Evolutionary conservation across 1,284 basidiomycete genomes (phyloP), one percentile per base, ranked within the genome.

Genomic region (Peniophora sp.): DNA sequence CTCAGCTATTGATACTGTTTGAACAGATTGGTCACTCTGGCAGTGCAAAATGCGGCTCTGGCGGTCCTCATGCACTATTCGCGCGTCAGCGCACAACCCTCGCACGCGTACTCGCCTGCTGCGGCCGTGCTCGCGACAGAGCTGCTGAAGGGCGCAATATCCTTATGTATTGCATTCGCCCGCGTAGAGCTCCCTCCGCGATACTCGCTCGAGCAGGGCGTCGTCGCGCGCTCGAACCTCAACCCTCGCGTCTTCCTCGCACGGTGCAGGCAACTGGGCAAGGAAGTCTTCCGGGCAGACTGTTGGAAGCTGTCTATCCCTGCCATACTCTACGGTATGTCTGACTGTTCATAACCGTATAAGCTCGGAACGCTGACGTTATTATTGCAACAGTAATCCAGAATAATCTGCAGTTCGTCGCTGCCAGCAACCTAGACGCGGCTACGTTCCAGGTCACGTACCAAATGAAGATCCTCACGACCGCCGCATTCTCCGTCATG

Each of bases 391-490:
- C 50, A 74, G 92, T 96, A 60, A 82, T 96, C 53, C 95, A 98
- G 72, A 97, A 97, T 74, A 94, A 93, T 67, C 76, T 98, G 39
- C 95, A 97, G 67, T 97, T 93, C 68, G 87, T 96, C 53, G 95
- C 95, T 14, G 89, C 90, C 22, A 86, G 88, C 52, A 97, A 97
- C 65, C 78, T 98, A 53, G 89, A 92, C 53, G 92, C 92, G 45
- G 91, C 93, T 11, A 92, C 92, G 3, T 97, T 96, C 71, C 89
- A 92, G 62, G 89, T 94, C 56, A 88, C 86, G 24, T 94, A 94
- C 67, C 91, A 94, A 69, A 92, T 93, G 90, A 94, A 96, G 72
- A 96, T 97, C 61, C 79, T 97, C 57, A 97, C 94, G 25, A 97
- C 94, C 10, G 94, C 94, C 20, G 89, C 88, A 50, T 97, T 95